Conservation (phyloP, 306 rosid species). For the Inga oerstediana region DNA sequence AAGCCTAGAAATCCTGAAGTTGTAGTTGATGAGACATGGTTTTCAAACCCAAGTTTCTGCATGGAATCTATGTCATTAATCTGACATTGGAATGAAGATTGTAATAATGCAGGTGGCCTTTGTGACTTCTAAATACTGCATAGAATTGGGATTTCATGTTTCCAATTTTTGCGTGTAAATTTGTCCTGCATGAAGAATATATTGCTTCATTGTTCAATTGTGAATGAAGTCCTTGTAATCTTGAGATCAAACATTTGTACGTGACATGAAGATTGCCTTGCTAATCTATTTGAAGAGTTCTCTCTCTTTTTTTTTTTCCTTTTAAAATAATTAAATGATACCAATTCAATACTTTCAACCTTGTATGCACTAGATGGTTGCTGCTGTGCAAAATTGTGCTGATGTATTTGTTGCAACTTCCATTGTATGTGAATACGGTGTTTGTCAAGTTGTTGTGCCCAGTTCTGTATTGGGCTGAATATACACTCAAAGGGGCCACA, state of each 20-base stretch:
- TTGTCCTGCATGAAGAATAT: neutral
- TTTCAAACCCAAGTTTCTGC: slow-evolving; percentile 38
- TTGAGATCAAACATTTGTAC: neutral
- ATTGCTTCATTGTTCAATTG: neutral
- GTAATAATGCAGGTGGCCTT: neutral
- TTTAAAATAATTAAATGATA: neutral
- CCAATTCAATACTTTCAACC: slow-evolving; percentile 10
- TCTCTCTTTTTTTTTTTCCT: neutral
- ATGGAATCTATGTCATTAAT: slow-evolving; percentile 6
- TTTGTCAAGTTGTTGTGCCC: neutral
- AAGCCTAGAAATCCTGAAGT: neutral
- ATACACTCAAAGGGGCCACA: neutral
- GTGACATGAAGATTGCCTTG: neutral
- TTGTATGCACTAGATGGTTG: neutral
- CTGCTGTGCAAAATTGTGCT: neutral
- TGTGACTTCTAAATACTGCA: neutral
- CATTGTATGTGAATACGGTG: neutral
- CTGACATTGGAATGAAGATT: neutral
- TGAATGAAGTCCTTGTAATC: neutral
- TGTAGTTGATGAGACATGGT: slow-evolving; percentile 23
- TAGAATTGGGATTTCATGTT: neutral
- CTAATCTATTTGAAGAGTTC: slow-evolving; percentile 9
- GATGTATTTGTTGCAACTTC: slow-evolving; percentile 9
- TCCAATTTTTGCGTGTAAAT: neutral
- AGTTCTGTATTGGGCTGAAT: neutral